A percentile compares a stretch with the other conserved stretches of the same genome.
Conservation (phyloP, 176 grass and related monocot species). For the Ensete ventricosum region DNA sequence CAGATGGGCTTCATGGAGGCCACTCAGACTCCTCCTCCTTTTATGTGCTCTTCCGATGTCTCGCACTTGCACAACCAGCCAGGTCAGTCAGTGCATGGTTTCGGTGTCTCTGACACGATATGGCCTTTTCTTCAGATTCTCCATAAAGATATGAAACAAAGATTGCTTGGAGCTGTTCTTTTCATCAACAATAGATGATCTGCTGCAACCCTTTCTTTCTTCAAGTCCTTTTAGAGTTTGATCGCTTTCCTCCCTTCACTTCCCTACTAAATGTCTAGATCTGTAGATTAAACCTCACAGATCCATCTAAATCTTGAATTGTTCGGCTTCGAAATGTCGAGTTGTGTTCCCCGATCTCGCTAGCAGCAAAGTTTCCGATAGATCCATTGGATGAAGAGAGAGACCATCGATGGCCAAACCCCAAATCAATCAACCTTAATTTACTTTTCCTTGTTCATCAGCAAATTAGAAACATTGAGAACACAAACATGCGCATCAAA, state of each 20-base stretch:
- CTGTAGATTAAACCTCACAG: neutral
- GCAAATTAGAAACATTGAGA: too few relatives aligned
- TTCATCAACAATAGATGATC: too few relatives aligned
- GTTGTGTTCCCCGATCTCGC: too few relatives aligned
- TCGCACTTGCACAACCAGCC: conserved; percentile 51
- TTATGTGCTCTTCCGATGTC: conserved; percentile 20
- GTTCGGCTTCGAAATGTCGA: neutral
- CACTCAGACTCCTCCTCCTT: conserved; percentile 27
- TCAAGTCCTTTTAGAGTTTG: neutral
- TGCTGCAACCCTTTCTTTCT: too few relatives aligned
- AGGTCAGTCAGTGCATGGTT: conserved; percentile 8
- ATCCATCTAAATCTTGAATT: conserved; percentile 4
- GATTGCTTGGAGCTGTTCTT: too few relatives aligned
- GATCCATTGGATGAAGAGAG: too few relatives aligned
- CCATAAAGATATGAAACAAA: neutral
- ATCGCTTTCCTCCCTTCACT: neutral
- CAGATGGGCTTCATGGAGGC: conserved; percentile 53
- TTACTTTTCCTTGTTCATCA: too few relatives aligned
- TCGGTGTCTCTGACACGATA: neutral
- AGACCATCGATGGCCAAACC: too few relatives aligned
- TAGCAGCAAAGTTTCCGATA: too few relatives aligned
- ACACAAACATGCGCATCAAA: too few relatives aligned
- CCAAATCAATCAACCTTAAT: too few relatives aligned
- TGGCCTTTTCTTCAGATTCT: neutral
- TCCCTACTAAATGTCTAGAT: neutral